phyloP scores from a whole-genome alignment of 2,329 filamentous ascomycete genomes.

The Nothophaeocryptopus gaeumannii region DNA sequence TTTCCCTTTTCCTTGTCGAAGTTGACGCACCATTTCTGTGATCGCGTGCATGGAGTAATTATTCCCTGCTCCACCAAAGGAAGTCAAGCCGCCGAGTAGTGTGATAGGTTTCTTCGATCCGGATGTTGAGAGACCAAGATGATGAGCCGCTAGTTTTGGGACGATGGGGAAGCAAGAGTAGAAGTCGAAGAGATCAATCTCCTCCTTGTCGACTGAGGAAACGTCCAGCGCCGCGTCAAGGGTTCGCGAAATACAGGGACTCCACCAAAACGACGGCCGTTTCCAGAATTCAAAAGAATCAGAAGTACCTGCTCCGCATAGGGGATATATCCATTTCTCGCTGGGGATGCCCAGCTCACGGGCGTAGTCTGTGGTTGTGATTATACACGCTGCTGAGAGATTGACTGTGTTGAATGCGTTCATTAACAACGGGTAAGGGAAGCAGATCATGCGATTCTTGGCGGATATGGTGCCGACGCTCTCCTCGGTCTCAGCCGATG shows the following conservation, averaged over 20 bases:
- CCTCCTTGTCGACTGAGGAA: constrained; percentile 47
- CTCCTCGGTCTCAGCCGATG: constrained; percentile 45
- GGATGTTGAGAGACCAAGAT: constrained; percentile 54
- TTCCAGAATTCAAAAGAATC: constrained; percentile 63
- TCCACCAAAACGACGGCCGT: constrained; percentile 57
- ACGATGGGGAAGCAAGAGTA: constrained; percentile 71
- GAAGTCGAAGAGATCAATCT: constrained; percentile 62
- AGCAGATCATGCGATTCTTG: constrained; percentile 66
- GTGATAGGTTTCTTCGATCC: constrained; percentile 53
- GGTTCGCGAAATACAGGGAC: constrained; percentile 57
- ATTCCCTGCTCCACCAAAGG: constrained; percentile 68
- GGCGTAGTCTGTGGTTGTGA: constrained; percentile 59
- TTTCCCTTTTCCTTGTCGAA: constrained; percentile 46
- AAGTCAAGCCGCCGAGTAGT: constrained; percentile 63
- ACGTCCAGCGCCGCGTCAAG: constrained; percentile 53
- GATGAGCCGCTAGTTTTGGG: constrained; percentile 62
- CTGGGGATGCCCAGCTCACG: constrained; percentile 53
- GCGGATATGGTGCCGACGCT: constrained; percentile 54
- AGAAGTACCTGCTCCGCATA: constrained; percentile 61
- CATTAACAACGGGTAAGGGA: constrained; percentile 66
- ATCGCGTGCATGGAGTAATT: constrained; percentile 68
- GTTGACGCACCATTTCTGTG: constrained; percentile 54
- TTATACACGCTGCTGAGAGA: constrained; percentile 57
- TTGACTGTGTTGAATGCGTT: constrained; percentile 71
- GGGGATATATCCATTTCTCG: constrained; percentile 61